A percentile compares a stretch with the other conserved stretches of the same genome.
Conservation (phyloP, 176 grass and related monocot species). For the Luzula sylvatica region DNA sequence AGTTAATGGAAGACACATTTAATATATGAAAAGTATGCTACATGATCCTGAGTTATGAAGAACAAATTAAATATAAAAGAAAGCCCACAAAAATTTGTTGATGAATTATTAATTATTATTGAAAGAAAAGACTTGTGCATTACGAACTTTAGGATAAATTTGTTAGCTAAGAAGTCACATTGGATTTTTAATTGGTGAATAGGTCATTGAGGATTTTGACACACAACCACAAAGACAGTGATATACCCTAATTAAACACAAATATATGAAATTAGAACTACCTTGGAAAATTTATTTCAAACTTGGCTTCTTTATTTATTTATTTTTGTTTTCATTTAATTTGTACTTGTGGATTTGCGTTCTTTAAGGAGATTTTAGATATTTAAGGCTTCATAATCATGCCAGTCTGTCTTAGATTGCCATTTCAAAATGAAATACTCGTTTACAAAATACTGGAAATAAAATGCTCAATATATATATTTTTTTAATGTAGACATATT, state of each 20-base stretch:
- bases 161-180: background rate
- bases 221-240: conserved; percentile 3
- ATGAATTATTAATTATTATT: background rate
- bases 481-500: too few relatives aligned
- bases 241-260: conserved; percentile 1
- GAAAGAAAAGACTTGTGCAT: background rate
- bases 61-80: background rate
- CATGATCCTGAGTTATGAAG: too few relatives aligned
- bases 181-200: background rate
- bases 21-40: too few relatives aligned
- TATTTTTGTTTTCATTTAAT: background rate
- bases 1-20: too few relatives aligned
- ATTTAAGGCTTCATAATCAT: too few relatives aligned
- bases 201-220: background rate
- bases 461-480: too few relatives aligned
- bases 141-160: background rate
- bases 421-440: too few relatives aligned
- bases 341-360: too few relatives aligned
- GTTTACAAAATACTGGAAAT: too few relatives aligned
- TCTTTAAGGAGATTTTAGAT: too few relatives aligned
- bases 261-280: background rate
- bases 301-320: background rate
- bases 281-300: background rate
- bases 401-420: too few relatives aligned
- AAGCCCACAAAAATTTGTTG: background rate